A percentile compares a stretch with the other conserved stretches of the same genome.
phyloP scores from a whole-genome alignment of 768 basidiomycete species.

The Heimioporus sp. region DNA sequence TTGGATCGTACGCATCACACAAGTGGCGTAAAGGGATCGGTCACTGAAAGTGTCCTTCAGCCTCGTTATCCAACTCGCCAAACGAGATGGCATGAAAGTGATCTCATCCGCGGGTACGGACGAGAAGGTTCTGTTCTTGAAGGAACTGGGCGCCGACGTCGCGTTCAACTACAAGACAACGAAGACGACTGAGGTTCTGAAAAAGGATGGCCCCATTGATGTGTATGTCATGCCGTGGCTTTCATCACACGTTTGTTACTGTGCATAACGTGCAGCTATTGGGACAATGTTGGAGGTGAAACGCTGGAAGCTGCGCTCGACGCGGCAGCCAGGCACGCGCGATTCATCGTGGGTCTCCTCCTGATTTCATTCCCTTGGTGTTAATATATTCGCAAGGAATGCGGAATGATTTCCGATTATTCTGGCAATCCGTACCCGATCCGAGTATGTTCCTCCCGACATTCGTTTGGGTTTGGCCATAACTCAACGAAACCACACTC shows the following conservation, averaged over 20 bases:
- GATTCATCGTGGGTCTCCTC: conserved; percentile 42
- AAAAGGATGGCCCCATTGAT: conserved; percentile 56
- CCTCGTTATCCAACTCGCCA: conserved; percentile 51
- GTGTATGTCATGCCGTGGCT: conserved; percentile 31
- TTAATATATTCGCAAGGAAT: conserved; percentile 25
- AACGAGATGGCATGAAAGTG: conserved; percentile 55
- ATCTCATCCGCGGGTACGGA: conserved; percentile 72
- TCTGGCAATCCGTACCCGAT: not conserved
- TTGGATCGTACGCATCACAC: conserved; percentile 52
- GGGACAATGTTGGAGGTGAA: conserved; percentile 59
- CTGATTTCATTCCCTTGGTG: not conserved
- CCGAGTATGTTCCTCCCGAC: not conserved
- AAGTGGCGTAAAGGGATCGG: not conserved
- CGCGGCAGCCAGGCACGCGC: conserved; percentile 40
- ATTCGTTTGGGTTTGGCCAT: not conserved
- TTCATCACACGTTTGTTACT: not conserved
- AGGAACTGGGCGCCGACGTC: conserved; percentile 62
- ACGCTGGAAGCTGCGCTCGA: conserved; percentile 55
- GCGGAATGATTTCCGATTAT: conserved; percentile 22
- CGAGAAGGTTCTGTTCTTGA: conserved; percentile 66
- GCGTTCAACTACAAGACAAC: conserved; percentile 74
- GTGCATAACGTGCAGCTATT: conserved; percentile 4
- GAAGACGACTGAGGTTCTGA: conserved; percentile 48
- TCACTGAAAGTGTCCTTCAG: conserved; percentile 18
- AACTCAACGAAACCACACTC: not conserved